A percentile compares a stretch with the other conserved stretches of the same genome.
These are phyloP conservation scores for Candida coleopterorum DNA, from an alignment of 805 yeast genomes.

Conservation along the genomic window DNA sequence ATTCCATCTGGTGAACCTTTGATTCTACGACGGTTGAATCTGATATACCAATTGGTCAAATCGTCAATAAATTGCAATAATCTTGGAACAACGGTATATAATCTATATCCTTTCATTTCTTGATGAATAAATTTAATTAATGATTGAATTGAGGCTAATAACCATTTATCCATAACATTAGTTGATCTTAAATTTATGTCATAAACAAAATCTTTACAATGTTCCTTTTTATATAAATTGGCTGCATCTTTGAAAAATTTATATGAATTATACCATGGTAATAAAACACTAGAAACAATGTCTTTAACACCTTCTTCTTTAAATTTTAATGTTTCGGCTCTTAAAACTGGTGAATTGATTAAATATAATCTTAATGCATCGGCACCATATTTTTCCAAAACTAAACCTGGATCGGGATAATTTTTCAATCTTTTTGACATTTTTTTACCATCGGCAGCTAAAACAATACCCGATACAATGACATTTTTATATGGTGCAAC, in stretches of 20 bases:
- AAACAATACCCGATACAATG: conserved; percentile 91
- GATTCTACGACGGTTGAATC: conserved; percentile 96
- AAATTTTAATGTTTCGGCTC: conserved; percentile 94
- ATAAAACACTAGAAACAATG: conserved; percentile 88
- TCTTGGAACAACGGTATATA: conserved; percentile 95
- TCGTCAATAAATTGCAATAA: conserved; percentile 84
- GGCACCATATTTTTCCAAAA: conserved; percentile 89
- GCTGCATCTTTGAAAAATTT: conserved; percentile 95
- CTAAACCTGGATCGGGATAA: conserved; percentile 89
- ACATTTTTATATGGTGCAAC: conserved; percentile 93
- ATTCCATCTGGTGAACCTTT: conserved; percentile 84
- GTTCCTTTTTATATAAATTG: conserved; percentile 73
- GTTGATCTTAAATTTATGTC: conserved; percentile 60
- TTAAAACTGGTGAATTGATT: conserved; percentile 94
- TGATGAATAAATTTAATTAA: conserved; percentile 77
- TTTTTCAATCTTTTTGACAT: conserved; percentile 98
- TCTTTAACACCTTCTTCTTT: conserved; percentile 99
- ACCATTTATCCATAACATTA: conserved; percentile 97
- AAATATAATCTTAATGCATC: conserved; percentile 94
- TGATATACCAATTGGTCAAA: conserved; percentile 97
- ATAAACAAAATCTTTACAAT: conserved; percentile 65
- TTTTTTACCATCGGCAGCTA: conserved; percentile 98
- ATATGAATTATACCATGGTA: conserved; percentile 99
- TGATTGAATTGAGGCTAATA: conserved; percentile 92
- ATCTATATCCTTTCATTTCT: conserved; percentile 87